Evolutionary conservation across 345 rosid species (phyloP), one percentile per base, ranked within the genome.

Genomic region (Dipteronia dyeriana): DNA sequence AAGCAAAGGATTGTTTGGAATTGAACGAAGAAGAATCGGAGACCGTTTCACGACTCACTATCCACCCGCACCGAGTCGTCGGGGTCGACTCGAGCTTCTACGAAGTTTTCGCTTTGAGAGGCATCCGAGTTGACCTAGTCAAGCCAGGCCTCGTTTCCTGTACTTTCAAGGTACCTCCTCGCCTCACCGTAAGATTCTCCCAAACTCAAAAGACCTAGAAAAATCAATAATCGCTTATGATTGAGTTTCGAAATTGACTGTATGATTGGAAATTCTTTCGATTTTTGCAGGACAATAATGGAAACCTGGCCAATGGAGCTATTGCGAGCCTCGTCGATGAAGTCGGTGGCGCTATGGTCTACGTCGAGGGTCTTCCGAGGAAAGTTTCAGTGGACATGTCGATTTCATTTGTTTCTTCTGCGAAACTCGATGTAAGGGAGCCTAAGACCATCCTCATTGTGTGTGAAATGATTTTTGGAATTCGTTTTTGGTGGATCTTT

Each of bases 311-410:
- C 1, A 80, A 85, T 0, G 98, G 97, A 22, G 97, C 95, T 0
- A 85, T 94, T 69, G 97, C 94, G 2, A 92, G 90, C 82, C 88
- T 94, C n/a, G 91, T 96, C 41, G 99, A 94, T 76, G 99, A 96
- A 54, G 88, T 92, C 54, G 99, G 98, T 49, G 90, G 88, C 38
- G 84, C 95, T 17, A 90, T 87, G 73, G 85, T 88, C 54, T 78
- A 85, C 11, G 88, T 83, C 0, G 91, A 88, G 73, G 94, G 94
- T 73, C 82, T 87, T 49, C 95, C 95, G 0, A 83, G 89, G 85
- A 80, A 78, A 45, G 95, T 96, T 49, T 94, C 99, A 0, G 99
- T 94, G 31, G 95, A 92, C 83, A 94, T 96, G 97, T 88, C 94
- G 1, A 93, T 96, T 57, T 88, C 94, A 0, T 88, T 91, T 76